phyloP scores from a whole-genome alignment of 2,329 filamentous ascomycete species.

The Phoma sp. region DNA sequence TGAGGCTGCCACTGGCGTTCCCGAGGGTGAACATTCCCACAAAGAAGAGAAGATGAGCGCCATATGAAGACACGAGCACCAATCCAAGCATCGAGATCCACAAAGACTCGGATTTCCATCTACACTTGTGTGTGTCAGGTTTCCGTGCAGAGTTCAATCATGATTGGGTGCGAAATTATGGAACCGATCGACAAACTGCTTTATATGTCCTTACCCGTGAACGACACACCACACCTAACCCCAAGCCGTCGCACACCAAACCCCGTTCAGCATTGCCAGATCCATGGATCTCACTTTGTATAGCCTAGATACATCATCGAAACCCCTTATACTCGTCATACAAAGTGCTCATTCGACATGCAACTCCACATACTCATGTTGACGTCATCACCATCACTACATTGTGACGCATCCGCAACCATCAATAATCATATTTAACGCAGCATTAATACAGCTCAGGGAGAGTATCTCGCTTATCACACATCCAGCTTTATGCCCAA shows the following conservation, averaged over 20 bases:
- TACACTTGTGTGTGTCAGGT: neutral
- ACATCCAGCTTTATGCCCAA: slow-evolving; percentile 25
- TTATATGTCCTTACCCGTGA: neutral
- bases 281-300: slow-evolving; percentile 13
- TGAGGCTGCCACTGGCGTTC: slow-evolving; percentile 82
- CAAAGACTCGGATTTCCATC: slow-evolving; percentile 1
- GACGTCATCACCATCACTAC: slow-evolving; percentile 21
- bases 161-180: neutral
- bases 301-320: slow-evolving; percentile 17
- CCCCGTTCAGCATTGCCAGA: slow-evolving; percentile 8
- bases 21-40: slow-evolving; percentile 63
- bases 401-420: slow-evolving; percentile 13
- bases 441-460: neutral
- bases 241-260: slow-evolving; percentile 3
- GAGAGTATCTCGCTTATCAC: neutral
- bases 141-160: slow-evolving; percentile 3
- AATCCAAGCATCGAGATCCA: slow-evolving; percentile 7
- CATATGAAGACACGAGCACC: neutral
- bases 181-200: neutral
- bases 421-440: slow-evolving; percentile 4
- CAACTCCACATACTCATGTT: slow-evolving; percentile 16
- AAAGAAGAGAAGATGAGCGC: slow-evolving; percentile 26
- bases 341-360: slow-evolving; percentile 9
- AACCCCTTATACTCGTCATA: slow-evolving; percentile 15
- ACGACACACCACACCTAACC: neutral